Percentiles rank a stretch among this genome's conserved stretches.
Evolutionary conservation across 495 filamentous ascomycete genomes (phyloP).

Genomic region (Penicillium herquei): DNA sequence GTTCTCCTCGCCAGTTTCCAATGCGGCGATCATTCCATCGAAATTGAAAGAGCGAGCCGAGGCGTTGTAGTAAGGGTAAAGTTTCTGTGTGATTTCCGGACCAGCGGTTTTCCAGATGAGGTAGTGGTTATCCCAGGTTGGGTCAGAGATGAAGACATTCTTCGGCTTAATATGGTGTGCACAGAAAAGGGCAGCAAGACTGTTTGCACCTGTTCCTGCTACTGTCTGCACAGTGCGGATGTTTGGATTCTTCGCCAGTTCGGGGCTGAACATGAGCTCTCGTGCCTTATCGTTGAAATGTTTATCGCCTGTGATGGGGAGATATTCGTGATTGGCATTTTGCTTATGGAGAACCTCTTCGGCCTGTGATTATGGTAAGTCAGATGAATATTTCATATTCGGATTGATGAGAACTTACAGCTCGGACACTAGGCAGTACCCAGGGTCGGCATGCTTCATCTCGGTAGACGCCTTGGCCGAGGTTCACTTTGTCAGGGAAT

Average conservation of each 20-base stretch:
- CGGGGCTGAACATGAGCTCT: neutral
- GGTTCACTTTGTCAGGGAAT: conserved; percentile 5
- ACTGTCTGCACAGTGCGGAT: conserved; percentile 56
- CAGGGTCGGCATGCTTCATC: conserved; percentile 6
- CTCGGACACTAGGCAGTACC: conserved; percentile 9
- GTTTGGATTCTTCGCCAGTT: neutral
- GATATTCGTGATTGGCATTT: conserved; percentile 11
- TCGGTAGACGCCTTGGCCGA: conserved; percentile 8
- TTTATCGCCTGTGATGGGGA: conserved; percentile 2
- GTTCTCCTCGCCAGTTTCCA: conserved; percentile 18
- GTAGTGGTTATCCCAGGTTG: conserved; percentile 31
- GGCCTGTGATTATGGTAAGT: neutral
- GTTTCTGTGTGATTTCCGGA: neutral
- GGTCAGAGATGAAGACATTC: conserved; percentile 17
- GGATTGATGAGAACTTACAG: neutral
- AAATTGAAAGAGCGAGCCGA: conserved; percentile 15
- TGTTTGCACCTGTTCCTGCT: conserved; percentile 78
- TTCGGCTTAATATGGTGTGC: conserved; percentile 23
- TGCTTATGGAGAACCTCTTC: conserved; percentile 1
- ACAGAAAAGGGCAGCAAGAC: conserved; percentile 75
- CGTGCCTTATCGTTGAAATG: neutral
- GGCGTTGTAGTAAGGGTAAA: conserved; percentile 27
- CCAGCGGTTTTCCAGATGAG: conserved; percentile 17
- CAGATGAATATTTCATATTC: neutral
- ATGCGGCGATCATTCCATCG: conserved; percentile 17